phyloP scores from a whole-genome alignment of 352 stramenopile species.

The Globisporangium polare region DNA sequence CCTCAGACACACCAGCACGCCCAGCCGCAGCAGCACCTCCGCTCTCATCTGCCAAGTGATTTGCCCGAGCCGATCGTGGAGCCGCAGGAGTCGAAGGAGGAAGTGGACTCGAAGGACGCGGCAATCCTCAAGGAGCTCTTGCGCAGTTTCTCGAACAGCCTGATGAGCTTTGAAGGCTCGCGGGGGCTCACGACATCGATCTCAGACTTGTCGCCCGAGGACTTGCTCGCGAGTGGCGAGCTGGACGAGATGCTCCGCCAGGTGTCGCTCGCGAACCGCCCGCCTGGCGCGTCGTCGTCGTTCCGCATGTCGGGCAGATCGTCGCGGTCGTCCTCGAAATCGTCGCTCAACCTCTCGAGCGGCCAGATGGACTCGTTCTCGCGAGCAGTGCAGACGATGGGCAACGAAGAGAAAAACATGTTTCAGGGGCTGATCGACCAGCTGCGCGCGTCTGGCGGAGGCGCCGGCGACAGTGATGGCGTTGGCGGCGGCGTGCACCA shows the following conservation, averaged over 20 bases:
- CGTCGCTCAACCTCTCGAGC: conserved; percentile 12
- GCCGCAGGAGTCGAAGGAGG: conserved; percentile 51
- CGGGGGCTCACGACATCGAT: conserved; percentile 55
- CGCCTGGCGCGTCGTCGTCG: conserved; percentile 24
- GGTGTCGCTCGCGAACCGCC: conserved; percentile 56
- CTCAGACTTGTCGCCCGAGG: conserved; percentile 71
- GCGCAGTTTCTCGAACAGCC: conserved; percentile 57
- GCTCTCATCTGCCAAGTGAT: conserved; percentile 22
- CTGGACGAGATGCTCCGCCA: conserved; percentile 76
- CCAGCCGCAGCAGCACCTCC: background rate
- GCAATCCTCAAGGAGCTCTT: conserved; percentile 70
- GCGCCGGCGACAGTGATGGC: conserved; percentile 13
- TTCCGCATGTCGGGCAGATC: conserved; percentile 53
- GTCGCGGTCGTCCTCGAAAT: conserved; percentile 21
- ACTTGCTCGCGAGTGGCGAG: conserved; percentile 72
- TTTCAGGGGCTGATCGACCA: conserved; percentile 64
- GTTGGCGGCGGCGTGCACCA: conserved; percentile 16
- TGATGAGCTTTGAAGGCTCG: conserved; percentile 51
- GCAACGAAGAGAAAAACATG: conserved; percentile 57
- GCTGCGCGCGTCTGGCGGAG: conserved; percentile 17
- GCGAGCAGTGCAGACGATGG: conserved; percentile 48
- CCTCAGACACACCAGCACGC: background rate
- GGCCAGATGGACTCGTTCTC: conserved; percentile 39
- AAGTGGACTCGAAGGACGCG: conserved; percentile 59
- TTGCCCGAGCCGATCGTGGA: conserved; percentile 65